Evolutionary conservation across 352 stramenopile genomes (phyloP), one percentile per base, ranked within the genome.

Genomic region (Globisporangium paroecandrum): DNA sequence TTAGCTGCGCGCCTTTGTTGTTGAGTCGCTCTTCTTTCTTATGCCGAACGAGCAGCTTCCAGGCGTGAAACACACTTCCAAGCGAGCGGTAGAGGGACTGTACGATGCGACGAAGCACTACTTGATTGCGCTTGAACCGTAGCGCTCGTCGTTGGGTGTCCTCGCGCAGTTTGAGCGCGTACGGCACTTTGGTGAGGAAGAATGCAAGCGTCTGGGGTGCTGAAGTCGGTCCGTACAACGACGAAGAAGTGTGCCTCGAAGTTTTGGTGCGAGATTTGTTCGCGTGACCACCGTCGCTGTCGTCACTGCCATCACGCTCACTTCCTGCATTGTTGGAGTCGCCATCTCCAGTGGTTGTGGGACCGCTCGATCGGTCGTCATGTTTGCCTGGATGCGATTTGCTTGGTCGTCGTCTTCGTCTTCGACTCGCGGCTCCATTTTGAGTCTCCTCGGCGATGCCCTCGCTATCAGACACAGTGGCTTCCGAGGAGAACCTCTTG

Each of bases 41-140:
- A 4, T 75, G 65, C 9, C 63, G 73, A 2, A 78, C 70, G 27
- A 80, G 67, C 13, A 74, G 71, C 43, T 82, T 78, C 80, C 80
- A 89, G 0, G 80, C 80, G 32, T 89, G 78, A 57, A 89, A 89
- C 5, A 89, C 78, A 10, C 66, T 77, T 8, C 78, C 80, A 7
- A 89, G 62, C 6, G 77, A 86, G 6, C 69, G 78, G 49, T 83
- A 86, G 38, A 86, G 71, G 3, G 80, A 75, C 65, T 89, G 80
- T 22, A 89, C 69, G 10, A 86, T 81, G 29, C 78, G 77, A 3
- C 74, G 72, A 13, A 89, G 68, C 59, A 86, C 77, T 22, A 72
- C 70, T 43, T 89, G 70, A 54, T 86, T 69, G 18, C 76, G 72
- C 60, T 77, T 68, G 51, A 89, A 83, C 4, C 65, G 69, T 12